Evolutionary conservation across 805 yeast species (phyloP), one percentile per base, ranked within the genome.

Genomic region (Saccharomyces mikatae): DNA sequence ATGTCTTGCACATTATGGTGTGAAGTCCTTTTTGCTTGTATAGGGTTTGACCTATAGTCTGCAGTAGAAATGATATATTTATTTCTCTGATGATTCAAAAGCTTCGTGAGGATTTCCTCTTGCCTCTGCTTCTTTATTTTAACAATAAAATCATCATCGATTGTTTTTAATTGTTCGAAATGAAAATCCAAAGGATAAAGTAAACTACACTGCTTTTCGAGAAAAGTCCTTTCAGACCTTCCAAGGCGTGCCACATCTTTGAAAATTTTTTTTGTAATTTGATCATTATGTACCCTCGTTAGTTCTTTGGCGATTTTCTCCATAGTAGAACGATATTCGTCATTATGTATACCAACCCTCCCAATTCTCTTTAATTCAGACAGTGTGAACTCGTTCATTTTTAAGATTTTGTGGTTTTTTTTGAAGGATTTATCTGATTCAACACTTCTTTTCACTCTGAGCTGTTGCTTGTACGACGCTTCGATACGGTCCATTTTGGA

Each of bases 111-210:
- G 4, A 66, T 50, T 32, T 59, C 62, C 11, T 61, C 58, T 51
- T 64, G 70, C n/a, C 51, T 59, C n/a, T 59, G 55, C n/a, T 63
- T 54, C 46, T 65, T 68, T 29, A 57, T 63, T 8, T 61, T 62
- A 21, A 36, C 11, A 2, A 36, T 17, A 36, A 36, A 8, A 4
- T 17, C 4, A 13, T 8, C 13, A 9, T 36, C 44, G 3, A 36
- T 9, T 17, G 44, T 17, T 6, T 24, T n/a, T 17, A 36, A 36
- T 9, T 36, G 24, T 36, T 36, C 44, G 24, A 36, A 36, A 36
- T 36, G 44, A n/a, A 36, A 17, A 36, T 36, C 24, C 4, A 36
- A 36, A 36, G 44, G 24, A 36, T 36, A 36, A 17, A 36, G 22
- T 17, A 36, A 17, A 17, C 11, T 9, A 3, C 17, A 22, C 5